Base-by-base conservation (phyloP, 176 grass and related monocot genomes). In the Eremochloa ophiuroides region DNA sequence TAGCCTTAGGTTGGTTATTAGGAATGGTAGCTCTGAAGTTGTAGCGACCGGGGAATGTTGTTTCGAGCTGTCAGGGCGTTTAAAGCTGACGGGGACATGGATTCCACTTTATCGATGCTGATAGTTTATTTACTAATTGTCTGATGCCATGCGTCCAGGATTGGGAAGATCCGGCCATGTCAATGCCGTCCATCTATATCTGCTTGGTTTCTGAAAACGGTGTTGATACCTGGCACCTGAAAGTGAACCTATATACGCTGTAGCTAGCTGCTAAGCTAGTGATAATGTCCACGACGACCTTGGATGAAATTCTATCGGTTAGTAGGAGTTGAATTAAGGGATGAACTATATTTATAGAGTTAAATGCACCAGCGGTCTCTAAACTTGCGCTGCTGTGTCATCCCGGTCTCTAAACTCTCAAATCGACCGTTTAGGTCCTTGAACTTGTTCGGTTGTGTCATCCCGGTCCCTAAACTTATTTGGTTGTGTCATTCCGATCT, bases 21-120 rank as follows among this genome's bases (percentile, higher is more conserved):
- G 86, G 61, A 60, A 79, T 34, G 82, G 87, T 88, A 68, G 87
- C 60, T 89, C 62, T 64, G 82, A 44, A 68, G 82, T 80, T 85
- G 82, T 71, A 88, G 69, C 81, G 81, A 79, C 86, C 75, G 8
- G 68, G 73, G 75, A 88, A 75, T 78, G 75, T 29, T 27, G 5
- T 13, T 78, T 15, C 25, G 62, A 76, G 62, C 73, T 15, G 40
- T 38, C 25, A 10, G 46, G 66, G 25, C 40, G 40, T 8, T 44
- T 13, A 2, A 16, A 44, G 23, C 23, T 28, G 68, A 69, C 23
- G 38, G 38, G 2, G 66, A 69, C 66, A 69, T 43, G 12, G 66
- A 9, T 1, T 7, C 0, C 39, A 28, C 67, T 70, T 70, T 70
- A 42, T 1, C 8, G 66, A 69, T 42, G 67, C 39, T 43, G 67